A percentile compares a stretch with the other conserved stretches of the same genome.
Conservation (phyloP, 352 stramenopile genomes). For the Globisporangium polare region DNA sequence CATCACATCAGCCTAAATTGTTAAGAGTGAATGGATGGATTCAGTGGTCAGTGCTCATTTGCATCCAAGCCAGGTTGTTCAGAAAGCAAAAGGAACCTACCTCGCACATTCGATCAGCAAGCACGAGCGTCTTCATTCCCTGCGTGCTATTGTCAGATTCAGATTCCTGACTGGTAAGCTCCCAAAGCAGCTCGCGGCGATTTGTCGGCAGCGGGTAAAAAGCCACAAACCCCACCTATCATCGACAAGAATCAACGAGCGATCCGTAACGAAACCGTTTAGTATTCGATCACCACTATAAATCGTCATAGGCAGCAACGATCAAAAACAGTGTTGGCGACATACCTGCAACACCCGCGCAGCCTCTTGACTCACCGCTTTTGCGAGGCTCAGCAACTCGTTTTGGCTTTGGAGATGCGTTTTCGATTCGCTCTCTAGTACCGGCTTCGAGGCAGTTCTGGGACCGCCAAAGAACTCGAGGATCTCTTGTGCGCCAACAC, state of each 20-base stretch:
- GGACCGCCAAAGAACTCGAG: conserved; percentile 1
- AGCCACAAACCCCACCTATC: conserved; percentile 39
- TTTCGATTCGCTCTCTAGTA: neutral
- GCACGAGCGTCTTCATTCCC: conserved; percentile 19
- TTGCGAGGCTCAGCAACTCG: neutral
- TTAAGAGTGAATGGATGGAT: neutral
- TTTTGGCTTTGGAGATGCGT: neutral
- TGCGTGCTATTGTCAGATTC: neutral
- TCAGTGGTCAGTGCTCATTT: too few species aligned
- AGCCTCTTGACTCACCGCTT: conserved; percentile 29
- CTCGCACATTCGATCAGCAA: conserved; percentile 26
- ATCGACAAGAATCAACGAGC: neutral
- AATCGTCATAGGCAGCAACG: neutral
- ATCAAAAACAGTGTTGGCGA: neutral
- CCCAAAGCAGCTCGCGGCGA: conserved; percentile 20
- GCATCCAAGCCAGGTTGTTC: neutral
- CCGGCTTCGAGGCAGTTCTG: neutral
- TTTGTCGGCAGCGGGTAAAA: conserved; percentile 35
- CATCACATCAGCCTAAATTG: conserved; percentile 20
- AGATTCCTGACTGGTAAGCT: conserved; percentile 11
- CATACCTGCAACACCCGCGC: conserved; percentile 41
- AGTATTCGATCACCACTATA: neutral
- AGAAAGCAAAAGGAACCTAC: conserved; percentile 4
- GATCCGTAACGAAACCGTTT: neutral
- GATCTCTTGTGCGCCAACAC: neutral